Base-by-base conservation (phyloP, 164 flowering plant species). In the Umbilicus rupestris region DNA sequence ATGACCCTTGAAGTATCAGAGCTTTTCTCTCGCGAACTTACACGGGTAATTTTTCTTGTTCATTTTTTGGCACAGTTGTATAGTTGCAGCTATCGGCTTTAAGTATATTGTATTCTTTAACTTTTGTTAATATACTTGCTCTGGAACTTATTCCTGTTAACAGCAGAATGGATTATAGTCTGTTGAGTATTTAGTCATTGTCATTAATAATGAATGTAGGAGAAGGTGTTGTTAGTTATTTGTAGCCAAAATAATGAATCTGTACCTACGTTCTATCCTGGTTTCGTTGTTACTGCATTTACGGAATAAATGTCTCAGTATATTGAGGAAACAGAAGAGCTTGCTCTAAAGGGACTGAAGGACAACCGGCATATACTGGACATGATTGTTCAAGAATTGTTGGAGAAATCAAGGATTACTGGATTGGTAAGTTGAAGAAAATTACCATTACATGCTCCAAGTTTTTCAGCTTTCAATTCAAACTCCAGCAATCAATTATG, bases 1-100 rank as follows among this genome's bases (percentile, higher is more conserved):
- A 89, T 94, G 97, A 72, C 93, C 16, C 73, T 78, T 73, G 99
- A 94, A 83, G 85, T 89, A 46, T 84, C 99, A 64, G 99, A 94
- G 77, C 83, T 94, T 71, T 91, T 91, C 72, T 80, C 83, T 52
- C 87, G 97, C 46, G 99, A 94, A 80, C 74, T 94, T 74, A 78
- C 95, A 68, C 78, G 95, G 89, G 49, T 72, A 60, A 74, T 35
- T 28, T 70, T 65, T 7, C 63, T 70, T 66, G 46, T 26, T 41
- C 42, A 29, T 50, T 33, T 41, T 46, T n/a, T n/a, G n/a, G n/a
- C n/a, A n/a, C n/a, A n/a, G n/a, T n/a, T n/a, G n/a, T n/a, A n/a
- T n/a, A n/a, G n/a, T n/a, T n/a, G n/a, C n/a, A n/a, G n/a, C n/a
- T n/a, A n/a, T n/a, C n/a, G n/a, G n/a, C n/a, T n/a, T n/a, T n/a